Base-by-base conservation (phyloP, 176 grass and related monocot genomes). In the Tuctoria greenei region DNA sequence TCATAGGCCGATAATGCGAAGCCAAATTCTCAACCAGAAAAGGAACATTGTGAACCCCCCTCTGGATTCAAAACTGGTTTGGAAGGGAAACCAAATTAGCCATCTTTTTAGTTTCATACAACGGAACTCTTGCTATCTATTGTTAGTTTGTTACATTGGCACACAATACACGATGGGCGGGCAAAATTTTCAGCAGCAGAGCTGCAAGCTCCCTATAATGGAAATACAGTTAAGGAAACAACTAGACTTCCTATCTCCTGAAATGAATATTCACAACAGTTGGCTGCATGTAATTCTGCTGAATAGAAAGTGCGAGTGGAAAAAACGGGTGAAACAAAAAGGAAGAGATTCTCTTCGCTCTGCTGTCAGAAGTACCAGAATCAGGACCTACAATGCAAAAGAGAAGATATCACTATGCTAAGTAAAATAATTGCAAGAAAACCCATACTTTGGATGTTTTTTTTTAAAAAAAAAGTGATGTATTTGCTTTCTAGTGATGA, bases 211-310 rank as follows among this genome's bases (percentile, higher is more conserved):
- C 37, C 21, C 46, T 21, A 65, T 17, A 57, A n/a, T 64, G 50
- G 21, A 83, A 63, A 69, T 74, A 88, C 80, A 88, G 52, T 25
- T 67, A 59, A 63, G 68, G 34, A 10, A 51, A 43, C 26, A 39
- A 6, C 52, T 56, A 83, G 44, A 78, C 17, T 74, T 62, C 37
- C 88, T 82, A 87, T 87, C 89, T 87, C 76, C 91, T 74, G 72
- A 92, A 88, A 90, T 98, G 95, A 63, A 98, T 80, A 84, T 98
- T 98, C 42, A 98, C 84, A 69, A 98, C 88, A 63, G 86, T 92
- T 42, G 91, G 86, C 78, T 98, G 95, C 93, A 92, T 86, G 44
- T 90, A 92, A 2, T 91, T 98, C 75, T 98, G 95, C 79, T 98
- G 95, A 76, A 98, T 87, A 10, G 95, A 97, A 66, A 98, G 84